A percentile compares a stretch with the other conserved stretches of the same genome.
These are phyloP conservation scores for Boechera stricta DNA, from an alignment of 345 rosid species.

Conservation along the genomic window DNA sequence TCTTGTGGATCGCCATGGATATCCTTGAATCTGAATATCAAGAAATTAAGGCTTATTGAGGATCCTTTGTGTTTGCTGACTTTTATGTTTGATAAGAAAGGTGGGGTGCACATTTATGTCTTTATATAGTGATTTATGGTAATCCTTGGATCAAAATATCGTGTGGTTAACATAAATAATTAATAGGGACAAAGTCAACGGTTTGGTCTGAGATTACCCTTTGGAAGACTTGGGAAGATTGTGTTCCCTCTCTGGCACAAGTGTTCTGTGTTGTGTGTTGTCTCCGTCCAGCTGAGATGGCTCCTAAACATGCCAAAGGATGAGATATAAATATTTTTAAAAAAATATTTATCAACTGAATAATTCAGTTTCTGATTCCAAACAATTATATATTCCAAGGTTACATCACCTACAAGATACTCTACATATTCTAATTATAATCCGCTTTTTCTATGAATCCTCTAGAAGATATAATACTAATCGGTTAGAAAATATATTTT, in stretches of 20 bases:
- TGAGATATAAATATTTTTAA: slow-evolving; percentile 28
- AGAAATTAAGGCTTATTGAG: not conserved
- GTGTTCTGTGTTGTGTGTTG: slow-evolving; percentile 35
- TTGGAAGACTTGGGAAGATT: slow-evolving; percentile 46
- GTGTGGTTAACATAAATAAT: slow-evolving; percentile 23
- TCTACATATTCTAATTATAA: slow-evolving; percentile 14
- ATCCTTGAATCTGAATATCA: slow-evolving; percentile 33
- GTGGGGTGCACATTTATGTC: slow-evolving; percentile 38
- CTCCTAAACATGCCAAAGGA: slow-evolving; percentile 45
- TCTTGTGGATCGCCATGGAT: slow-evolving; percentile 46
- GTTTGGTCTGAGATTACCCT: slow-evolving; percentile 46
- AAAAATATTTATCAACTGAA: slow-evolving; percentile 16
- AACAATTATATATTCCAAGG: slow-evolving; percentile 26
- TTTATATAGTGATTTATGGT: slow-evolving; percentile 43
- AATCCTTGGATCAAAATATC: slow-evolving; percentile 29
- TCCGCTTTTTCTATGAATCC: slow-evolving; percentile 1
- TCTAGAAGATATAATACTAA: not conserved
- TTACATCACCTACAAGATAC: slow-evolving; percentile 23
- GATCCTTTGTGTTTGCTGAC: slow-evolving; percentile 35
- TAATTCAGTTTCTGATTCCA: slow-evolving; percentile 38
- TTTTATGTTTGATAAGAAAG: slow-evolving; percentile 40
- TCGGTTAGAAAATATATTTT: not conserved
- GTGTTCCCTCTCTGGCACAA: slow-evolving; percentile 47
- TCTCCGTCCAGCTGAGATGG: slow-evolving; percentile 43
- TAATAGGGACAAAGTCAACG: slow-evolving; percentile 42